Percentiles rank a stretch among this genome's conserved stretches.
These are phyloP conservation scores for Erodium moschatum DNA, from an alignment of 441 rosid genomes.

Conservation along the genomic window DNA sequence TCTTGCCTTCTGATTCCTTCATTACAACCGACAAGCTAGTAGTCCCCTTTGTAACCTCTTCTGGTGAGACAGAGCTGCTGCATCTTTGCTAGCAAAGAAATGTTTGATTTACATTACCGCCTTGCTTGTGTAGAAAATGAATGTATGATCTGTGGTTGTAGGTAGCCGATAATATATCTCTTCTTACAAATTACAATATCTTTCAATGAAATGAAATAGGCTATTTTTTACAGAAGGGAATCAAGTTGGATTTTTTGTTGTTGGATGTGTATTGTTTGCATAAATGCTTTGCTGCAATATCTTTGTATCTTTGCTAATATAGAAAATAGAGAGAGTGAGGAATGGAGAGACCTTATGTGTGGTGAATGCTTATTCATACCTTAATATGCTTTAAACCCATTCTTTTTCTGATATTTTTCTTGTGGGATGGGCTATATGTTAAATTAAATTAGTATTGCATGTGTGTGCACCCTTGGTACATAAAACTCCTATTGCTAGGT, in stretches of 20 bases:
- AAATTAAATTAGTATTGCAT: too few species aligned
- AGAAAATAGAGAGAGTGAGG: too few species aligned
- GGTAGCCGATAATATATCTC: too few species aligned
- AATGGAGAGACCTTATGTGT: too few species aligned
- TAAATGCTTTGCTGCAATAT: too few species aligned
- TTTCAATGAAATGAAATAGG: too few species aligned
- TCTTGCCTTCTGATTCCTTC: neutral
- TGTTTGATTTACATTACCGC: neutral
- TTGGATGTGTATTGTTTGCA: too few species aligned
- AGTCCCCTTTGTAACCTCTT: neutral
- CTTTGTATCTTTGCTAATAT: too few species aligned
- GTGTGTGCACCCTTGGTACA: neutral
- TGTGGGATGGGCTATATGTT: neutral
- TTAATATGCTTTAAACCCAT: neutral
- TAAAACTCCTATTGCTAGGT: neutral
- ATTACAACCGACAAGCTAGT: neutral
- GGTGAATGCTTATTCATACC: neutral
- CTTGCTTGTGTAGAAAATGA: neutral
- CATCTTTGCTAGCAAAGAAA: neutral
- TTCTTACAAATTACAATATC: too few species aligned
- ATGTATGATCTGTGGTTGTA: neutral
- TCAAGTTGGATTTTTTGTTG: too few species aligned
- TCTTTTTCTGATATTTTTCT: conserved; percentile 5
- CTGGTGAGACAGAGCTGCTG: neutral
- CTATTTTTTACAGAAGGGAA: too few species aligned